These are phyloP conservation scores for Venturia asperata DNA, from an alignment of 2,329 filamentous ascomycete genomes.

Conservation along the genomic window DNA sequence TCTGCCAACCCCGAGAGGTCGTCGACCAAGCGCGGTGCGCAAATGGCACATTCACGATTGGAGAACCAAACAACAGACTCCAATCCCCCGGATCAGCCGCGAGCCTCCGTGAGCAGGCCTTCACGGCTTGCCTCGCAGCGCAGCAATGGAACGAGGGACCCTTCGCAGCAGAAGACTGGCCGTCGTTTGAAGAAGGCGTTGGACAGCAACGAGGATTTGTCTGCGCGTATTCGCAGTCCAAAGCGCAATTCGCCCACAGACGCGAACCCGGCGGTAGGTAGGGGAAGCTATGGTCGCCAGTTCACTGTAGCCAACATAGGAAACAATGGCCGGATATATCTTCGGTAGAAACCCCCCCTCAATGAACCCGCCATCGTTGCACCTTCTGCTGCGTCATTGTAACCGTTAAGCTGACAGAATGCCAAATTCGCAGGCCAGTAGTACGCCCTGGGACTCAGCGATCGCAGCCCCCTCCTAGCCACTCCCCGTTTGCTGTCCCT, in stretches of 20 bases:
- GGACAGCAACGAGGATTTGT: not conserved
- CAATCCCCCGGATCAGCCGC: not conserved
- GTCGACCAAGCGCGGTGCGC: conserved; percentile 6
- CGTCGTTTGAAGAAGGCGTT: not conserved
- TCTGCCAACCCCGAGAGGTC: not conserved
- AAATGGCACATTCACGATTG: not conserved
- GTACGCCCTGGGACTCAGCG: conserved; percentile 18
- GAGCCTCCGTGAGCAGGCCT: conserved; percentile 2
- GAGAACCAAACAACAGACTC: conserved; percentile 2
- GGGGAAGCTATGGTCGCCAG: conserved; percentile 28
- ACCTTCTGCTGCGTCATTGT: conserved; percentile 10
- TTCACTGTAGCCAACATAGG: conserved; percentile 44
- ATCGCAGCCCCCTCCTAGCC: conserved; percentile 26
- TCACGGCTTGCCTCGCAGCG: not conserved
- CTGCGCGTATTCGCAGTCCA: conserved; percentile 1
- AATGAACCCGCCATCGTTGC: not conserved
- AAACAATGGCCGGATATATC: conserved; percentile 42
- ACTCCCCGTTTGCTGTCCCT: conserved; percentile 34
- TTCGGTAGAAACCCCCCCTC: conserved; percentile 31
- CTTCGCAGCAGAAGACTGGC: not conserved
- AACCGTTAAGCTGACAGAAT: conserved; percentile 20
- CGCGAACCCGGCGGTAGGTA: not conserved
- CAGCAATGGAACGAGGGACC: not conserved
- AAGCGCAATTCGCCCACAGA: conserved; percentile 9
- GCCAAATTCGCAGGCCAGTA: conserved; percentile 14